Base-by-base conservation (phyloP, 2,329 filamentous ascomycete species). In the Cladobotryum mycophilum region DNA sequence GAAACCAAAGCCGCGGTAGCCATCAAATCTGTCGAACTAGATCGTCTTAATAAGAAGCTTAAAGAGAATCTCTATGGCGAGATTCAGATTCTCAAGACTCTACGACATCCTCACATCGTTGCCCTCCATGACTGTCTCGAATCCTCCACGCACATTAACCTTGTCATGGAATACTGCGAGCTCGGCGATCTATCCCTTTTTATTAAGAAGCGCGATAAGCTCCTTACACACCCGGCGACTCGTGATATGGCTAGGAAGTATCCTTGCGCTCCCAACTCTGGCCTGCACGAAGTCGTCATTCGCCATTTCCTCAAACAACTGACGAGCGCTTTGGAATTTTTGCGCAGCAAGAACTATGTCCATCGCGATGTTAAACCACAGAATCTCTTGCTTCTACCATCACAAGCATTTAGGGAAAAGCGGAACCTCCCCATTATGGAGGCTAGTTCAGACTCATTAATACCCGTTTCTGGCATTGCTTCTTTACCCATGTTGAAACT, bases 151-250 rank as follows among this genome's bases (percentile, higher is more conserved):
- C 88, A 95, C 64, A 96, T 97, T 71, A 93, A 99, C 70, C 80
- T 99, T 52, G 85, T 97, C 56, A 99, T 97, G 92, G 93, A 99
- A 72, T 97, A 95, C 71, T 97, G 93, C 72, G 89, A 95, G 65
- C 80, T 99, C 38, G 92, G 93, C 18, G 93, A 99, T 65, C 73
- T 99, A 52, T 95, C 93, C 11, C 78, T 92, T 48, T 97, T 99
- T 70, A 96, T 99, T 73, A 95, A 93, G 77, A 95, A 93, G 72
- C 82, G 92, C 54, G 84, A 92, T 54, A 88, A 85, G 64, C 80
- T 96, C 42, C 79, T 78, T 41, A 86, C 85, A 46, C 87, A 95
- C 65, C 83, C 87, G 25, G 86, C 88, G 48, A 93, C 92, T 3
- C 81, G 83, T 63, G 89, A 95, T 60, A 92, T 97, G 83, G 89